A percentile compares a stretch with the other conserved stretches of the same genome.
Evolutionary conservation across 2,329 filamentous ascomycete species (phyloP).

Genomic region (Verticillium alfalfae): DNA sequence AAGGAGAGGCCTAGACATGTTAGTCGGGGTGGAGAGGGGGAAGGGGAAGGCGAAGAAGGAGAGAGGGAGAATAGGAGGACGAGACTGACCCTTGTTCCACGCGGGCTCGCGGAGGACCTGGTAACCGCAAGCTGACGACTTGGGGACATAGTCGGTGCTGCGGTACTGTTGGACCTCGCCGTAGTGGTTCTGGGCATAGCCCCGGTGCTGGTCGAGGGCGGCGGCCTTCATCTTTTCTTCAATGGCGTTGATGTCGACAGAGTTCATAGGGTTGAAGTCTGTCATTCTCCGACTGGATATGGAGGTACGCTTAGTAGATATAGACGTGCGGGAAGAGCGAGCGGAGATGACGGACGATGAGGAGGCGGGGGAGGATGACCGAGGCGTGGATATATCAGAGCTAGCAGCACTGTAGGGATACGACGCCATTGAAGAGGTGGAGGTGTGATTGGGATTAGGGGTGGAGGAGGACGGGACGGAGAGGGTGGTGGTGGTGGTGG

Average conservation of each 20-base stretch:
- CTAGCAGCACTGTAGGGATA: constrained; percentile 38
- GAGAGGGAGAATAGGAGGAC: background rate
- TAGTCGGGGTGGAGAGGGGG: constrained; percentile 1
- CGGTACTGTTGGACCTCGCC: constrained; percentile 48
- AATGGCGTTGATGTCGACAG: constrained; percentile 50
- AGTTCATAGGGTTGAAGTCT: constrained; percentile 49
- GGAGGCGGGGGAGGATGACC: constrained; percentile 44
- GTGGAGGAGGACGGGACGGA: background rate
- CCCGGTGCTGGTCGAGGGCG: constrained; percentile 53
- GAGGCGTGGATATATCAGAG: constrained; percentile 49
- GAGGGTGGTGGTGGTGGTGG: background rate
- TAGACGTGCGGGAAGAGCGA: constrained; percentile 43
- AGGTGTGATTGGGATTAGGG: background rate
- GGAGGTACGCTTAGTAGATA: constrained; percentile 46
- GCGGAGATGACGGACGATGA: constrained; percentile 40
- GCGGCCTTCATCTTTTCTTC: constrained; percentile 57
- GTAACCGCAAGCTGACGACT: constrained; percentile 50
- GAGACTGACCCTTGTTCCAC: constrained; percentile 58
- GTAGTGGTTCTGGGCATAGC: constrained; percentile 53
- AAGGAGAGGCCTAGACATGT: constrained; percentile 52
- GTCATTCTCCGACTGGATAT: constrained; percentile 45
- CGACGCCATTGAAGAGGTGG: constrained; percentile 11
- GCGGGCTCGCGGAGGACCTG: constrained; percentile 57
- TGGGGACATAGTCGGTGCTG: constrained; percentile 46
- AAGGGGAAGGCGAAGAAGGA: background rate